These are phyloP conservation scores for Deuterostichococcus epilithicus DNA, from an alignment of 139 green algal genomes.

Conservation along the genomic window DNA sequence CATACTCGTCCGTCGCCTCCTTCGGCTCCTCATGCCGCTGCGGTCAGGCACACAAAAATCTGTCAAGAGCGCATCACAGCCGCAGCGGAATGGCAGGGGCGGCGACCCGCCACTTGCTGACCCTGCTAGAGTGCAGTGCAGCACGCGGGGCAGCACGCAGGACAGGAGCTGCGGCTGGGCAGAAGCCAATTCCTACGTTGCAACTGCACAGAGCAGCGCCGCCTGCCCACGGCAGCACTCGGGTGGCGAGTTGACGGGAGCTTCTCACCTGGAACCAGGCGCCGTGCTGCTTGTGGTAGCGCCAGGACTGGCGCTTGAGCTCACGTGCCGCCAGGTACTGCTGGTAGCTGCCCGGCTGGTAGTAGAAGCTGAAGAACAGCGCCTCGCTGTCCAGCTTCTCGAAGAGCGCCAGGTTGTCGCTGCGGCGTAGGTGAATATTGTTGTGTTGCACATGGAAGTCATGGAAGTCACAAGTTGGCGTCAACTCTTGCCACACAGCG, in stretches of 20 bases:
- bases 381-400: slow-evolving; percentile 91
- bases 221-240: no score
- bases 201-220: no score
- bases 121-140: background rate
- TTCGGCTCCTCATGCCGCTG: slow-evolving; percentile 89
- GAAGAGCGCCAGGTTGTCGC: slow-evolving; percentile 80
- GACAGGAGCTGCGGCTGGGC: no score
- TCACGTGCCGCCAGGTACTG: slow-evolving; percentile 91
- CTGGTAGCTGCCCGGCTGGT: slow-evolving; percentile 83
- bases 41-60: background rate
- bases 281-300: slow-evolving; percentile 92
- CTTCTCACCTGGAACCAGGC: slow-evolving; percentile 77
- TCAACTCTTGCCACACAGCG: no score
- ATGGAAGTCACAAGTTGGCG: no score
- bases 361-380: slow-evolving; percentile 99
- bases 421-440: background rate
- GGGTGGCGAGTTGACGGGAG: no score
- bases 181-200: no score
- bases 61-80: background rate
- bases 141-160: no score
- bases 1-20: slow-evolving; percentile 84
- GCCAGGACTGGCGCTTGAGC: slow-evolving; percentile 91
- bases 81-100: background rate
- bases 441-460: no score
- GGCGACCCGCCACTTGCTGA: background rate